These are phyloP conservation scores for Cichorium intybus DNA, from an alignment of 140 eudicot genomes.

Conservation along the genomic window DNA sequence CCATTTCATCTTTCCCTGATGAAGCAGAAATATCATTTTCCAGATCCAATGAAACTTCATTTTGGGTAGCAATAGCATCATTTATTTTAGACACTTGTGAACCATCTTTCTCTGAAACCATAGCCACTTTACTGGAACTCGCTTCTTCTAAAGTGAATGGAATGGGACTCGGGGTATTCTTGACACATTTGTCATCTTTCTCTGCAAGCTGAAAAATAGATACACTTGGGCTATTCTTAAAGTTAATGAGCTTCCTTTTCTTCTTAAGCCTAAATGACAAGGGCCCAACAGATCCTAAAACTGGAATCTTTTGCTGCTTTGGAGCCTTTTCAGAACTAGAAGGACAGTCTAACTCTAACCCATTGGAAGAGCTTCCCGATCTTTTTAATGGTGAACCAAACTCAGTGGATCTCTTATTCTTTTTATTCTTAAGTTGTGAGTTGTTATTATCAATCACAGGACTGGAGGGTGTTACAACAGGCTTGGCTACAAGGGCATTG, in stretches of 20 bases:
- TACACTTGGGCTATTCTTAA: slow-evolving; percentile 10
- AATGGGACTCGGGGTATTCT: slow-evolving; percentile 10
- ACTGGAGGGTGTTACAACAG: slow-evolving; percentile 51
- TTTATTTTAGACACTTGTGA: slow-evolving; percentile 12
- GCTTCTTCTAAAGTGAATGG: slow-evolving; percentile 21
- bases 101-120: slow-evolving; percentile 28
- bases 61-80: slow-evolving; percentile 23
- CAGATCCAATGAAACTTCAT: slow-evolving; percentile 18
- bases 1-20: slow-evolving; percentile 28
- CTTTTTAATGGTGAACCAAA: slow-evolving; percentile 39
- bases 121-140: slow-evolving; percentile 8
- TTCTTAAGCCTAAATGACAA: slow-evolving; percentile 44
- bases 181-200: slow-evolving; percentile 24
- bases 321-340: slow-evolving; percentile 41
- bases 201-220: slow-evolving; percentile 24
- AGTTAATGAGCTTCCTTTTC: slow-evolving; percentile 39
- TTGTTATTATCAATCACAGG: slow-evolving; percentile 25
- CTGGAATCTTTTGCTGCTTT: slow-evolving; percentile 17
- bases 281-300: slow-evolving; percentile 26
- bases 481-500: slow-evolving; percentile 73
- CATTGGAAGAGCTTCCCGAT: slow-evolving; percentile 28
- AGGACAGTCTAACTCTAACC: slow-evolving; percentile 35
- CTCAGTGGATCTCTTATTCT: slow-evolving; percentile 29
- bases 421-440: slow-evolving; percentile 34
- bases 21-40: slow-evolving; percentile 32